phyloP scores from a whole-genome alignment of 1,284 basidiomycete genomes.

The Trichosporon ovoides region DNA sequence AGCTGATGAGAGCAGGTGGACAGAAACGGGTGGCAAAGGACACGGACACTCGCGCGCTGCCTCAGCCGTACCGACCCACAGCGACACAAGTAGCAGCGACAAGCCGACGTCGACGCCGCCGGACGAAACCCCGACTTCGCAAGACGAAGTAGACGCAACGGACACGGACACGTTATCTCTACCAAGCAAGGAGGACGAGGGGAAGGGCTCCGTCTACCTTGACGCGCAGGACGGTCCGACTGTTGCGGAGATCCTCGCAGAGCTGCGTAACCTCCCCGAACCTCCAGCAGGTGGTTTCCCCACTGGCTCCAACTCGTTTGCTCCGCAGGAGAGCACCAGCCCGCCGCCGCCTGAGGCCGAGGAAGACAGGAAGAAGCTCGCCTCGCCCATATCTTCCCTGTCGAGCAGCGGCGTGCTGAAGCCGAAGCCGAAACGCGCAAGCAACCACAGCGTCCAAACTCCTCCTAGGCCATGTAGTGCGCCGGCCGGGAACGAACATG shows the following conservation, averaged over 20 bases:
- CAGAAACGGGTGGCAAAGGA: constrained; percentile 4
- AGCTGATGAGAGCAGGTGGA: neutral
- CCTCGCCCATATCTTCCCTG: neutral
- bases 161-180: neutral
- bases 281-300: neutral
- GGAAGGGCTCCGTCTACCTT: constrained; percentile 33
- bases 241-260: constrained; percentile 32
- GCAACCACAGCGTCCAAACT: neutral
- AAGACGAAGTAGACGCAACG: neutral
- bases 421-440: neutral
- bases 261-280: constrained; percentile 35
- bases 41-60: neutral
- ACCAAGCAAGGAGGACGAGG: neutral
- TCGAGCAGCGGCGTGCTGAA: constrained; percentile 1
- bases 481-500: neutral
- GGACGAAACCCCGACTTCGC: neutral
- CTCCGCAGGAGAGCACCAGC: neutral
- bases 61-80: neutral
- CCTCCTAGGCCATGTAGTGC: constrained; percentile 2
- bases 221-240: constrained; percentile 32
- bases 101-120: neutral
- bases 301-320: neutral
- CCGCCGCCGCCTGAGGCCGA: neutral
- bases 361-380: neutral
- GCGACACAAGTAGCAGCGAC: neutral